Conservation (phyloP, 2,329 filamentous ascomycete species). For the Neofusicoccum laricinum region DNA sequence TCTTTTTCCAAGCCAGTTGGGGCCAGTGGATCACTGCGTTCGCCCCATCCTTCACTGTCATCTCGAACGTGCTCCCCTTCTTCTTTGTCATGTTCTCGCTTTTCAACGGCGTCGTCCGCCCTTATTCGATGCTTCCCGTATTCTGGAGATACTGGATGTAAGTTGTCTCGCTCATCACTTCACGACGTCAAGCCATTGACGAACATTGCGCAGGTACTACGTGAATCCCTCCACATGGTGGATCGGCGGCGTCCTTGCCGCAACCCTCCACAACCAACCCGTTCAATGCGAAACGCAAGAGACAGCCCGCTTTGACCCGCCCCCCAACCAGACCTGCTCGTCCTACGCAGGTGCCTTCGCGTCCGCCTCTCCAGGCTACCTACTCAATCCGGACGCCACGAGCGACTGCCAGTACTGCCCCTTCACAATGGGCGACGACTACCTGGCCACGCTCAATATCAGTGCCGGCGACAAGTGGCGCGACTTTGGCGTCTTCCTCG, state of each 20-base stretch:
- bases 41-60: constrained; percentile 74
- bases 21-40: constrained; percentile 85
- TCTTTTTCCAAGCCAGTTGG: constrained; percentile 71
- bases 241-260: constrained; percentile 67
- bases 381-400: constrained; percentile 60
- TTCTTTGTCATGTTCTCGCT: constrained; percentile 76
- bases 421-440: constrained; percentile 64
- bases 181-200: background rate
- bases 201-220: constrained; percentile 47
- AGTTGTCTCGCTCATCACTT: background rate
- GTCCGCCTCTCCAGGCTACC: constrained; percentile 55
- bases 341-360: constrained; percentile 64
- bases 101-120: constrained; percentile 75
- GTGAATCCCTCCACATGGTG: constrained; percentile 69
- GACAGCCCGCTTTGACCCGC: constrained; percentile 63
- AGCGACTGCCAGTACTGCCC: constrained; percentile 67
- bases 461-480: constrained; percentile 63
- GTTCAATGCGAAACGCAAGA: constrained; percentile 51
- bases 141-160: constrained; percentile 71
- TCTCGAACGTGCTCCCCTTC: constrained; percentile 70
- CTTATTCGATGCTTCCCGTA: constrained; percentile 61
- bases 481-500: constrained; percentile 69
- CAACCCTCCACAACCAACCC: constrained; percentile 54
- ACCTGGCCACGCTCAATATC: constrained; percentile 59
- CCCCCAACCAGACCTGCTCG: constrained; percentile 61